phyloP scores from a whole-genome alignment of 2,329 filamentous ascomycete species.

The Aspergillus sergii region DNA sequence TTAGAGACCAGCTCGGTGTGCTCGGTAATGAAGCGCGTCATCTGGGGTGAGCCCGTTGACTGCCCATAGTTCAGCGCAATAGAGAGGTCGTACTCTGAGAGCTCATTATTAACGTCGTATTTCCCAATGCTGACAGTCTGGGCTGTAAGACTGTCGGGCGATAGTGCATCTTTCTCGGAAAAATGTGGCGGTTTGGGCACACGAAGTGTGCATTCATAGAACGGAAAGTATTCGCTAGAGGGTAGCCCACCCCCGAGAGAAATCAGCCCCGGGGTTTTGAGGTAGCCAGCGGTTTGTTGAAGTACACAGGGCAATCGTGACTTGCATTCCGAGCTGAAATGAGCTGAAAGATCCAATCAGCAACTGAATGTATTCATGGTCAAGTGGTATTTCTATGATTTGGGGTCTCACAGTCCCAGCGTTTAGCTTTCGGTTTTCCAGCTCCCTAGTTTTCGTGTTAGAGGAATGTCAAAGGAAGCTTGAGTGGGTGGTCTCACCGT shows the following conservation, averaged over 20 bases:
- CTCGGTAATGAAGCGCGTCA: conserved; percentile 82
- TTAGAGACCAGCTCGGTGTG: conserved; percentile 84
- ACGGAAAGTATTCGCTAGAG: not conserved
- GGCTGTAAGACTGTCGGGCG: not conserved
- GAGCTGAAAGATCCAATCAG: not conserved
- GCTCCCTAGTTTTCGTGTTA: not conserved
- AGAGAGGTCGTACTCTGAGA: conserved; percentile 63
- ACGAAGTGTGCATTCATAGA: not conserved
- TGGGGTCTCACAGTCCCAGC: not conserved
- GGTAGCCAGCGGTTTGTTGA: not conserved
- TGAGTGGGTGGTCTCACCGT: not conserved
- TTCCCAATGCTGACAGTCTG: not conserved
- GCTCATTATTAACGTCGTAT: not conserved
- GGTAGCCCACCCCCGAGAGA: not conserved
- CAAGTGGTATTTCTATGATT: not conserved
- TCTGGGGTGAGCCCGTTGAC: conserved; percentile 75
- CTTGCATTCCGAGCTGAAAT: not conserved
- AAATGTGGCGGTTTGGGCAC: not conserved
- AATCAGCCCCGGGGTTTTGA: conserved; percentile 27
- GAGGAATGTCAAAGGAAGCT: not conserved
- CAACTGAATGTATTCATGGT: not conserved
- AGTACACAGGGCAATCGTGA: not conserved
- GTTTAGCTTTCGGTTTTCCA: not conserved
- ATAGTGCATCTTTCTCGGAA: not conserved
- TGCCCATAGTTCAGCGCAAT: conserved; percentile 87